These are phyloP conservation scores for Phanerodontia chrysosporium DNA, from an alignment of 768 basidiomycete genomes.

Conservation along the genomic window DNA sequence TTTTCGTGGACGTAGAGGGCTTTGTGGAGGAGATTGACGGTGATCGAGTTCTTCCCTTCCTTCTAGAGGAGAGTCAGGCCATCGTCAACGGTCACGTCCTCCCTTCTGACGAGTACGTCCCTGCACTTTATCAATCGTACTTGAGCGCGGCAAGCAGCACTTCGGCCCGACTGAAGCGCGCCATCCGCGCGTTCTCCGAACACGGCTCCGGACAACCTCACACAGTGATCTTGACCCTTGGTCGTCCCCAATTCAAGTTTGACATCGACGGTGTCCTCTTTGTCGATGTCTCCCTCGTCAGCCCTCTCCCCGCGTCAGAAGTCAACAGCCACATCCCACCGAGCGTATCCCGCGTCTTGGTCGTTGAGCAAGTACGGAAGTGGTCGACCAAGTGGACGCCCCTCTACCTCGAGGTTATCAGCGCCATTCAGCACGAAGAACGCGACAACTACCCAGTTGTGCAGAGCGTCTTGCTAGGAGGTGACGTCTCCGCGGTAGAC, in stretches of 20 bases:
- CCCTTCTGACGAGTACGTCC: slow-evolving; percentile 19
- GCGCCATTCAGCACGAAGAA: slow-evolving; percentile 57
- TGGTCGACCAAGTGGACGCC: slow-evolving; percentile 88
- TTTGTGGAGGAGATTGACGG: slow-evolving; percentile 52
- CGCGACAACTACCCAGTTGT: slow-evolving; percentile 43
- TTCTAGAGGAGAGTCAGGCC: slow-evolving; percentile 40
- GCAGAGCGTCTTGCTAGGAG: slow-evolving; percentile 61
- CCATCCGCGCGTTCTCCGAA: slow-evolving; percentile 50
- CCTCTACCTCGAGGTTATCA: slow-evolving; percentile 77
- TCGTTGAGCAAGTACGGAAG: slow-evolving; percentile 74
- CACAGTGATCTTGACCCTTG: slow-evolving; percentile 71
- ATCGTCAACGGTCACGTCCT: slow-evolving; percentile 29
- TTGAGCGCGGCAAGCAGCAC: slow-evolving; percentile 67
- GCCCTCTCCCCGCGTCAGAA: slow-evolving; percentile 57
- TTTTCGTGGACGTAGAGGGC: slow-evolving; percentile 46
- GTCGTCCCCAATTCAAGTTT: slow-evolving; percentile 39
- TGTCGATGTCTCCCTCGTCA: slow-evolving; percentile 61
- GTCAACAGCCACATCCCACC: slow-evolving; percentile 58
- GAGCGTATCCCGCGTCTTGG: slow-evolving; percentile 63
- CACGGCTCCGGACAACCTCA: slow-evolving; percentile 53
- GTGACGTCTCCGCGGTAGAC: slow-evolving; percentile 38
- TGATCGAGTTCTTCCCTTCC: slow-evolving; percentile 56
- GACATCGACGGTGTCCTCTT: slow-evolving; percentile 57
- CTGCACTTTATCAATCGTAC: slow-evolving; percentile 51
- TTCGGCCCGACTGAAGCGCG: slow-evolving; percentile 55